phyloP scores from a whole-genome alignment of 192 early-diverging fungal genomes.

The Fimicolochytrium jonesii region DNA sequence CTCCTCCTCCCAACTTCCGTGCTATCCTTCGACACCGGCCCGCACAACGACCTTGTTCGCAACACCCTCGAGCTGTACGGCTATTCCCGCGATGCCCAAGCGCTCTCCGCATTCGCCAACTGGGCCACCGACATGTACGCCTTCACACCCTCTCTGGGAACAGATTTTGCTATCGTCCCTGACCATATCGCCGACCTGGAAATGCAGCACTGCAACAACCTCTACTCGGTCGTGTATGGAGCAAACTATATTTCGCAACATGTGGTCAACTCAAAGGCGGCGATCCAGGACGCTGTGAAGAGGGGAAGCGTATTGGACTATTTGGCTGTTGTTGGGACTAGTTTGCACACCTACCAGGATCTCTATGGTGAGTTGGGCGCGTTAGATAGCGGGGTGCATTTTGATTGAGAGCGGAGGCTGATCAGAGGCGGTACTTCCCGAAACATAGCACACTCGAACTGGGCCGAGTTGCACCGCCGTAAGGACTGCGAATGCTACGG shows the following conservation, averaged over 20 bases:
- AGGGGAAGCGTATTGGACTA: neutral
- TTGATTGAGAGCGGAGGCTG: neutral
- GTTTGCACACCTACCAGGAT: slow-evolving; percentile 19
- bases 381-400: too few species aligned
- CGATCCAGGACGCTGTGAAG: slow-evolving; percentile 12
- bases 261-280: slow-evolving; percentile 13
- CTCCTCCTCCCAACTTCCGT: too few species aligned
- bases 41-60: slow-evolving; percentile 28
- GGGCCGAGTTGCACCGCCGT: slow-evolving; percentile 14
- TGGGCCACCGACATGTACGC: slow-evolving; percentile 31
- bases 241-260: slow-evolving; percentile 27
- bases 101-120: slow-evolving; percentile 7
- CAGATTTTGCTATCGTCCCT: neutral
- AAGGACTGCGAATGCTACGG: slow-evolving; percentile 20
- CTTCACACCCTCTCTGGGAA: slow-evolving; percentile 1
- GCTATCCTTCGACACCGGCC: slow-evolving; percentile 28
- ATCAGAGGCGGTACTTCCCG: neutral
- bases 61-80: slow-evolving; percentile 11
- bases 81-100: slow-evolving; percentile 8
- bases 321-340: slow-evolving; percentile 18
- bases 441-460: slow-evolving; percentile 27
- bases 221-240: slow-evolving; percentile 22
- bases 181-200: slow-evolving; percentile 21
- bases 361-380: too few species aligned
- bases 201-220: slow-evolving; percentile 23